Base-by-base conservation (phyloP, 164 flowering plant species). In the Magnolia officinalis region DNA sequence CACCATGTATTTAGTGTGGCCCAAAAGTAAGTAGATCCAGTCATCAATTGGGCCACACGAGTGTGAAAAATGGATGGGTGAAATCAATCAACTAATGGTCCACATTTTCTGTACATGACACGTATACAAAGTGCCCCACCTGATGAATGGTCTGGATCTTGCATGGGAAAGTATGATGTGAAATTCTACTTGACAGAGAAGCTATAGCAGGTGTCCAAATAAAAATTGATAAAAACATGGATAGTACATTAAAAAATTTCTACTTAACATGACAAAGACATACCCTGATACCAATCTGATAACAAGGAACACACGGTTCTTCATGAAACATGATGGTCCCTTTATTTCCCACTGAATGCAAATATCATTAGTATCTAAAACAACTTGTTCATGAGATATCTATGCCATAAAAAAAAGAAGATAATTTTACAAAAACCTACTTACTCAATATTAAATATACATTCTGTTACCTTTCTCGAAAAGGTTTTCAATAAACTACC, bases 221-320 rank as follows among this genome's bases (percentile, higher is more conserved):
- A 55, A 55, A 55, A 55, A 10, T 55, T 9, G 61, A 16, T 55
- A 55, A 55, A 55, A 55, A 55, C 61, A 8, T 16, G 13, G 61
- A 10, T 8, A 55, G 10, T 55, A 55, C 13, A 55, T 16, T 3
- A 9, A 13, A 55, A 55, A 14, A 8, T 31, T 29, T 37, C 58
- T 19, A 45, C 16, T 45, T 9, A 50, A 45, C 26, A 70, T 9
- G 21, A 45, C 0, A 59, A 49, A 58, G 8, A 76, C 80, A 29
- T 90, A 95, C 98, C 98, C 98, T 23, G 88, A 95, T 66, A 79
- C 68, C 83, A 95, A 77, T 70, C 98, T 95, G 63, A 87, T 82
- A 18, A 84, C 83, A 64, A 90, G 67, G 76, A 86, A 87, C 16
- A 14, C 75, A 11, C 31, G 84, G 51, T 92, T 88, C 66, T 85